phyloP scores from a whole-genome alignment of 2,329 filamentous ascomycete genomes.

The Fusarium newnesense region DNA sequence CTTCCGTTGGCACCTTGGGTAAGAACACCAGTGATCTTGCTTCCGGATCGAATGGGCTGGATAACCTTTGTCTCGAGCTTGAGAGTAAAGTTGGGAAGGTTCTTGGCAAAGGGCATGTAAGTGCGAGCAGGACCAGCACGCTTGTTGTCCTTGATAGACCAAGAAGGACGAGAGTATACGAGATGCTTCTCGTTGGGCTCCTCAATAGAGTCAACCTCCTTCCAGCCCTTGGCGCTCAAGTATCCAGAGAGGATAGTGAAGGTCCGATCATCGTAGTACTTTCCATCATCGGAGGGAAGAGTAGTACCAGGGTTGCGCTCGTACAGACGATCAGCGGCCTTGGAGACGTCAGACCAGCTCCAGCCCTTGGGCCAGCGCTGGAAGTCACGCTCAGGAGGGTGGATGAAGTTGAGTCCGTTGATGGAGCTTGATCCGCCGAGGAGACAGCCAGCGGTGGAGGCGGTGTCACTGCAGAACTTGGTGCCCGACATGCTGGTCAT shows the following conservation, averaged over 20 bases:
- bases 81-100: slow-evolving; percentile 72
- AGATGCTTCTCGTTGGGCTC: slow-evolving; percentile 72
- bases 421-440: slow-evolving; percentile 43
- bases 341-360: slow-evolving; percentile 36
- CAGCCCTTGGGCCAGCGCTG: slow-evolving; percentile 42
- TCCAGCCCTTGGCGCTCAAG: slow-evolving; percentile 70
- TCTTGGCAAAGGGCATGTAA: slow-evolving; percentile 71
- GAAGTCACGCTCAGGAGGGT: slow-evolving; percentile 40
- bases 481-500: slow-evolving; percentile 37
- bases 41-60: slow-evolving; percentile 69
- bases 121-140: slow-evolving; percentile 76
- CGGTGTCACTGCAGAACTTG: slow-evolving; percentile 43
- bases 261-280: slow-evolving; percentile 72
- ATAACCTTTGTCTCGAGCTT: slow-evolving; percentile 73
- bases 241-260: slow-evolving; percentile 70
- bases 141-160: slow-evolving; percentile 74
- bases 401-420: slow-evolving; percentile 44
- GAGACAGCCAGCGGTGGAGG: slow-evolving; percentile 41
- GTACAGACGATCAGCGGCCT: slow-evolving; percentile 40
- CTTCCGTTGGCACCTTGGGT: slow-evolving; percentile 64
- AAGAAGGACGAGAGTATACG: slow-evolving; percentile 72
- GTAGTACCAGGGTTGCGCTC: slow-evolving; percentile 67
- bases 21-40: slow-evolving; percentile 71
- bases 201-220: slow-evolving; percentile 70
- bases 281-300: slow-evolving; percentile 72